These are phyloP conservation scores for Agapanthus africanus DNA, from an alignment of 106 monocot species.

Conservation along the genomic window DNA sequence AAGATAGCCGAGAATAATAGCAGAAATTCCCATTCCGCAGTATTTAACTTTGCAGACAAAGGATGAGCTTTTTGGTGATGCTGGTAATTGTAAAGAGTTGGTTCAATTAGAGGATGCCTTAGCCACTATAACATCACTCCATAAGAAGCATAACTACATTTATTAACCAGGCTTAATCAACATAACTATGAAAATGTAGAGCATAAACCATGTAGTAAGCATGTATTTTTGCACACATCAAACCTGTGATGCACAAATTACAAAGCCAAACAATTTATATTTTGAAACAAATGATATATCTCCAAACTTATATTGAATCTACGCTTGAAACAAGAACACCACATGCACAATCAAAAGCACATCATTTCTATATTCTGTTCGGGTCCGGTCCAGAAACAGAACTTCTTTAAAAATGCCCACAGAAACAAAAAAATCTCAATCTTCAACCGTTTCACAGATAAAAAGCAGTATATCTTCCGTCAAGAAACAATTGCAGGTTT, in stretches of 20 bases:
- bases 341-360: background rate
- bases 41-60: background rate
- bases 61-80: background rate
- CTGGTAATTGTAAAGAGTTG: slow-evolving; percentile 21
- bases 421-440: background rate
- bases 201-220: too few relatives aligned
- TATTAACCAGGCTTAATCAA: too few relatives aligned
- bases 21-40: too few relatives aligned
- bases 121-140: background rate
- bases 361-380: background rate
- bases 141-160: background rate
- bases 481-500: too few relatives aligned
- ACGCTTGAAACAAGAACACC: too few relatives aligned
- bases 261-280: background rate
- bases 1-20: too few relatives aligned
- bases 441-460: background rate
- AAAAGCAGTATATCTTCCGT: background rate
- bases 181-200: too few relatives aligned
- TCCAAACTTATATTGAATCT: too few relatives aligned
- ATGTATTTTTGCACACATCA: background rate
- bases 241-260: background rate
- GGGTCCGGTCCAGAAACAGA: background rate
- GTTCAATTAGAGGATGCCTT: slow-evolving; percentile 15
- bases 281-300: too few relatives aligned
- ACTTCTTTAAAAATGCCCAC: background rate